Evolutionary conservation across 1,284 basidiomycete species (phyloP).

Genomic region (Puccinia coronata): DNA sequence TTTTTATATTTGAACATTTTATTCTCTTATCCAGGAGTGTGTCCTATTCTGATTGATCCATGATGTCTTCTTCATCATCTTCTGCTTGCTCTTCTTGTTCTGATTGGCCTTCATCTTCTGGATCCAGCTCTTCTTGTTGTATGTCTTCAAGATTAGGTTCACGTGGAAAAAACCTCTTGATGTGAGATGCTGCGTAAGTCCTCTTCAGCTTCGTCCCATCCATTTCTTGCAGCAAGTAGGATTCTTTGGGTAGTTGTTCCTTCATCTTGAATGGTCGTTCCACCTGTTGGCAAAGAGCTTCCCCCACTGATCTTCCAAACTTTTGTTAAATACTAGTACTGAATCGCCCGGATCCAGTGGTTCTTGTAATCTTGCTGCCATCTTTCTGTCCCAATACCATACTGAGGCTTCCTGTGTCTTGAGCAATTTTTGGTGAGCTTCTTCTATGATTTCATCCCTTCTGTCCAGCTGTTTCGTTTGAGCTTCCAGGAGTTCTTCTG

Average conservation of each 20-base stretch:
- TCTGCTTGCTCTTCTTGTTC: not conserved
- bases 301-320: slow-evolving; percentile 24
- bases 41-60: too few species aligned
- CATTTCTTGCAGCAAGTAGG: slow-evolving; percentile 25
- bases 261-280: slow-evolving; percentile 16
- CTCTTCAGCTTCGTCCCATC: slow-evolving; percentile 7
- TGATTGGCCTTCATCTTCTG: not conserved
- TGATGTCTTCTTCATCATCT: not conserved
- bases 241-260: not conserved
- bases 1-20: slow-evolving; percentile 9
- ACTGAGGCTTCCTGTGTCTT: not conserved
- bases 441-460: not conserved
- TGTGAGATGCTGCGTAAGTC: not conserved
- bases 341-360: not conserved
- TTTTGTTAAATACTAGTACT: not conserved
- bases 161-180: slow-evolving; percentile 23
- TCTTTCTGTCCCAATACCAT: not conserved
- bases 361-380: not conserved
- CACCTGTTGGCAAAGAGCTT: slow-evolving; percentile 21
- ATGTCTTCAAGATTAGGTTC: not conserved
- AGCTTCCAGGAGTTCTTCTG: slow-evolving; percentile 1
- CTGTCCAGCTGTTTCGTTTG: not conserved
- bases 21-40: not conserved
- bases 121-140: not conserved
- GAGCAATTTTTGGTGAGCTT: not conserved